phyloP scores from a whole-genome alignment of 176 grass and related monocot genomes.

The Oryza punctata region DNA sequence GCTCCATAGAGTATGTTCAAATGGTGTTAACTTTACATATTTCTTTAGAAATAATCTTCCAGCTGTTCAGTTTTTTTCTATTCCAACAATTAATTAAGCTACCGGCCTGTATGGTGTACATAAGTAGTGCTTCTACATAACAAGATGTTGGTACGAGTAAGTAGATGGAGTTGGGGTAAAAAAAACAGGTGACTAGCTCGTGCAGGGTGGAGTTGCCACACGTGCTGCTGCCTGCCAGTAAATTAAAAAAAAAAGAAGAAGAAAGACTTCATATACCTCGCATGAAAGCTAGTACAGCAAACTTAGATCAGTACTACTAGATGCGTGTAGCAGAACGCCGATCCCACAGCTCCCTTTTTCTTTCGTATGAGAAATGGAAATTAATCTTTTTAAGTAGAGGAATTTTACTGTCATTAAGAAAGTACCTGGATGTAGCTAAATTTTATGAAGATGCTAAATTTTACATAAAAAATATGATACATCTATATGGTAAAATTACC shows the following conservation, averaged over 20 bases:
- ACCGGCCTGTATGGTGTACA: neutral
- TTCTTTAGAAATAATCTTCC: neutral
- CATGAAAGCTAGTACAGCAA: neutral
- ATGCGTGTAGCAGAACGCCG: too few relatives aligned
- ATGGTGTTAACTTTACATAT: neutral
- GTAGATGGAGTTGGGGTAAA: neutral
- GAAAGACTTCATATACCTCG: neutral
- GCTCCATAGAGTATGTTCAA: neutral
- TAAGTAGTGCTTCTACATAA: neutral
- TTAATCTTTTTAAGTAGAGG: neutral
- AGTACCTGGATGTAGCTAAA: too few relatives aligned
- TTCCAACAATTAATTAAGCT: neutral
- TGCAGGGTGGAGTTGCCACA: neutral
- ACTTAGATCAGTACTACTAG: neutral
- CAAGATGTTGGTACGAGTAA: neutral
- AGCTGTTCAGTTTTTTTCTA: neutral
- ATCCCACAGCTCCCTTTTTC: neutral
- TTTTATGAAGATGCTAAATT: too few relatives aligned
- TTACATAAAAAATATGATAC: too few relatives aligned
- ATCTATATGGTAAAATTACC: too few relatives aligned
- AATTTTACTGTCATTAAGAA: too few relatives aligned
- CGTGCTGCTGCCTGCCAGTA: neutral
- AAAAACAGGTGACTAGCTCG: neutral
- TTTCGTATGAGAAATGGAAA: neutral
- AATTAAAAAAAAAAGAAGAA: neutral